These are phyloP conservation scores for Trypanosoma lewisi DNA, from an alignment of 208 protist genomes.

Conservation along the genomic window DNA sequence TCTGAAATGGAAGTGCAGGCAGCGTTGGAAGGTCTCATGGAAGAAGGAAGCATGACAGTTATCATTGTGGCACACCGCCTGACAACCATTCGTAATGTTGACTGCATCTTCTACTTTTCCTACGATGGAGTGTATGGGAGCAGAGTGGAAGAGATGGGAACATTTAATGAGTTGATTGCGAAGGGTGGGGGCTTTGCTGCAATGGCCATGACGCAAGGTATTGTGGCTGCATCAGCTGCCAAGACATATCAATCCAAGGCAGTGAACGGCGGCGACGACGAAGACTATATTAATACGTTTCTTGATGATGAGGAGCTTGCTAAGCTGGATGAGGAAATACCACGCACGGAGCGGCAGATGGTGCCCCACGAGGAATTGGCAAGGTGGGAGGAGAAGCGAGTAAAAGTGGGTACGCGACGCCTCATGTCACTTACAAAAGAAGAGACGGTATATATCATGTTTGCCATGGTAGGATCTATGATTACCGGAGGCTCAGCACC, in stretches of 20 bases:
- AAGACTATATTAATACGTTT: slow-evolving; percentile 23
- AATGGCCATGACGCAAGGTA: slow-evolving; percentile 66
- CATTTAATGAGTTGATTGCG: slow-evolving; percentile 56
- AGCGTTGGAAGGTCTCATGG: slow-evolving; percentile 43
- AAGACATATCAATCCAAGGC: no score
- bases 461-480: slow-evolving; percentile 56
- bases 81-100: slow-evolving; percentile 79
- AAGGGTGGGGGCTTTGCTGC: slow-evolving; percentile 52
- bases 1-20: slow-evolving; percentile 78
- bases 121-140: slow-evolving; percentile 59
- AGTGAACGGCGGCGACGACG: no score
- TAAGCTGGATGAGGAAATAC: slow-evolving; percentile 41
- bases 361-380: slow-evolving; percentile 57
- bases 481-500: slow-evolving; percentile 39
- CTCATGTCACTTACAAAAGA: slow-evolving; percentile 40
- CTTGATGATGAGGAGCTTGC: slow-evolving; percentile 48
- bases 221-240: no score
- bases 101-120: slow-evolving; percentile 82
- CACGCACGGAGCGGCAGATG: slow-evolving; percentile 49
- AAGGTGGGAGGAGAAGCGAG: slow-evolving; percentile 50
- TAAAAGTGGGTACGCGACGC: slow-evolving; percentile 39
- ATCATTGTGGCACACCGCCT: slow-evolving; percentile 84
- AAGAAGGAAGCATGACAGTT: slow-evolving; percentile 41
- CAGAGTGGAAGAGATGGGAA: slow-evolving; percentile 54
- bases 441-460: slow-evolving; percentile 33